Base-by-base conservation (phyloP, 2,329 filamentous ascomycete species). In the Rhynchosporium agropyri region DNA sequence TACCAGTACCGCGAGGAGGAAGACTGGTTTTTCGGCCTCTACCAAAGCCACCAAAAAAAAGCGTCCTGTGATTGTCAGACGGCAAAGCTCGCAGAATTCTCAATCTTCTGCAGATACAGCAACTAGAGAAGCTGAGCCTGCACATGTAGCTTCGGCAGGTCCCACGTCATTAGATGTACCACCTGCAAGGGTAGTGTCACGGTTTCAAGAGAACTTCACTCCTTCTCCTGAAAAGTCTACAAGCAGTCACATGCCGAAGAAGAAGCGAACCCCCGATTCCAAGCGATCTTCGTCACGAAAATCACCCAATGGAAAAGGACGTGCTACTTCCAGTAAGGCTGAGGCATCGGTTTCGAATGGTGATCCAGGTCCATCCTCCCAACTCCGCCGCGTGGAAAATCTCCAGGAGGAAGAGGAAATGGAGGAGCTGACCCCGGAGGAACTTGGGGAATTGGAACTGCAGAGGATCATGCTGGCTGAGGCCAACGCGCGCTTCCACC, bases 31-130 rank as follows among this genome's bases (percentile, higher is more conserved):
- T 63, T 77, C 82, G 26, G 79, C 78, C 4, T 78, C 78, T 1
- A 77, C 76, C 1, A 76, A 77, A 4, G 83, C 78, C 1, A 77
- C 76, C 1, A 76, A 77, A 4, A 83, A 79, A 69, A 77, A 80
- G 58, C 77, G 80, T 50, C 79, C 81, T 0, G 74, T 78, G 8
- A 74, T 83, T 63, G 73, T 78, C 13, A 78, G 80, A 53, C 78
- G 79, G 40, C 74, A 76, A 43, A 83, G 79, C 66, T 83, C 82
- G 1, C 82, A 74, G 61, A 66, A 66, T n/a, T 71, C 69, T 26
- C 61, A 67, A 40, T 70, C 71, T 42, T 73, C 68, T 3, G 63
- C 65, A 33, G 70, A 62, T 29, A 40, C n/a, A 15, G 50, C 55
- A 42, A 51, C 40, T 31, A 67, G 60, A 40, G 42, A 62, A 40